Evolutionary conservation across 306 rosid species (phyloP).

Genomic region (Urtica urens): DNA sequence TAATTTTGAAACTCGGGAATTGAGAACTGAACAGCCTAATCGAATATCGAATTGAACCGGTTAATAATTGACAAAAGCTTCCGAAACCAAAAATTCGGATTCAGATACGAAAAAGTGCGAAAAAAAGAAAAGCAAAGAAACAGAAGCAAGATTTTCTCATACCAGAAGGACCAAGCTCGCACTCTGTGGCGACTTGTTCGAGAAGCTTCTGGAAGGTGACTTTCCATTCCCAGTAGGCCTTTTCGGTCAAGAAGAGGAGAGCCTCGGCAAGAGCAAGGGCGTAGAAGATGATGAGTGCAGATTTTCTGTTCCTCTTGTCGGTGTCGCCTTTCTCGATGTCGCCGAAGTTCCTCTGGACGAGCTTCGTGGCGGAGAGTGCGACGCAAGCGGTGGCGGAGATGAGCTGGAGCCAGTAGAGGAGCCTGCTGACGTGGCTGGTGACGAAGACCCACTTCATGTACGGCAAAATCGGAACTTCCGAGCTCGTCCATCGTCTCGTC

Average conservation of each 20-base stretch:
- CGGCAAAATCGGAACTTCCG: conserved; percentile 80
- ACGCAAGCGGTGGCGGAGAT: conserved; percentile 78
- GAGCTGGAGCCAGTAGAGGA: conserved; percentile 91
- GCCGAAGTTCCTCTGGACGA: conserved; percentile 57
- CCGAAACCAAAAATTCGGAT: too few relatives aligned
- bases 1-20: too few relatives aligned
- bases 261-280: conserved; percentile 84
- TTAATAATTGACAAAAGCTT: too few relatives aligned
- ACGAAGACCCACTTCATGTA: conserved; percentile 59
- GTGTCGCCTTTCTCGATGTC: conserved; percentile 63
- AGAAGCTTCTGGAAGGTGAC: conserved; percentile 47
- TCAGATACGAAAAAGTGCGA: too few relatives aligned
- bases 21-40: too few relatives aligned
- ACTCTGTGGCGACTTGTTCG: conserved; percentile 61
- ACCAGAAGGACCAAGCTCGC: conserved; percentile 53
- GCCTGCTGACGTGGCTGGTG: conserved; percentile 57
- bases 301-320: conserved; percentile 58
- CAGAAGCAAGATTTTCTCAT: too few relatives aligned
- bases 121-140: too few relatives aligned
- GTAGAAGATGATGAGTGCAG: conserved; percentile 69
- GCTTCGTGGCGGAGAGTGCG: conserved; percentile 57
- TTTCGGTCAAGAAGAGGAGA: conserved; percentile 63
- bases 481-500: conserved; percentile 53
- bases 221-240: conserved; percentile 79
- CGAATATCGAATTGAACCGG: too few relatives aligned